Percentiles rank a stretch among this genome's conserved stretches.
Conservation (phyloP, 306 rosid genomes). For the Medicago ruthenica region DNA sequence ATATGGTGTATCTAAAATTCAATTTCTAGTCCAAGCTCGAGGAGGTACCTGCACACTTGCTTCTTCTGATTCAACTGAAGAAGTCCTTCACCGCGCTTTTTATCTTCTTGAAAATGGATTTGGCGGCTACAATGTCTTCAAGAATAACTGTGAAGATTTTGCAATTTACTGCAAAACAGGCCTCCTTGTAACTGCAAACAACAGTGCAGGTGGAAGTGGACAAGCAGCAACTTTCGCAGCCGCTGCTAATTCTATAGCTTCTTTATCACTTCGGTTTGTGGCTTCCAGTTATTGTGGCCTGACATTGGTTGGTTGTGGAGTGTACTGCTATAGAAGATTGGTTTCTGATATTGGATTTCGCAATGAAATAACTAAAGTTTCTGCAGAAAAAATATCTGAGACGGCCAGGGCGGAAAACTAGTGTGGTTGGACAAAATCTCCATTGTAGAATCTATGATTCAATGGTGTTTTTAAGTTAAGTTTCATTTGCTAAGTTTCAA, state of each 20-base stretch:
- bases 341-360: conserved; percentile 65
- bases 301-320: conserved; percentile 49
- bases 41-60: conserved; percentile 89
- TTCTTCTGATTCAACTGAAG: conserved; percentile 49
- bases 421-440: not conserved
- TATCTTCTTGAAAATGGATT: conserved; percentile 76
- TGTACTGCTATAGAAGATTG: conserved; percentile 55
- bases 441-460: not conserved
- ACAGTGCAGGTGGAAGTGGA: conserved; percentile 64
- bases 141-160: conserved; percentile 82
- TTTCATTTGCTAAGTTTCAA: not conserved
- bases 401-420: conserved; percentile 13
- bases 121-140: conserved; percentile 60
- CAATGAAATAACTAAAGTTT: conserved; percentile 63
- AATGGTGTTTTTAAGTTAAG: not conserved
- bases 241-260: conserved; percentile 50
- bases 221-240: conserved; percentile 63
- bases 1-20: conserved; percentile 53
- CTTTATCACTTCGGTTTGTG: conserved; percentile 49
- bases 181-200: conserved; percentile 48
- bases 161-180: conserved; percentile 91
- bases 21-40: conserved; percentile 66
- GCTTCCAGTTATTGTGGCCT: conserved; percentile 45
- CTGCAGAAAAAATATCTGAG: conserved; percentile 51
- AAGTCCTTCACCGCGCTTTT: conserved; percentile 59